phyloP scores from a whole-genome alignment of 2,329 filamentous ascomycete genomes.

The Pestalotiopsis sp. region DNA sequence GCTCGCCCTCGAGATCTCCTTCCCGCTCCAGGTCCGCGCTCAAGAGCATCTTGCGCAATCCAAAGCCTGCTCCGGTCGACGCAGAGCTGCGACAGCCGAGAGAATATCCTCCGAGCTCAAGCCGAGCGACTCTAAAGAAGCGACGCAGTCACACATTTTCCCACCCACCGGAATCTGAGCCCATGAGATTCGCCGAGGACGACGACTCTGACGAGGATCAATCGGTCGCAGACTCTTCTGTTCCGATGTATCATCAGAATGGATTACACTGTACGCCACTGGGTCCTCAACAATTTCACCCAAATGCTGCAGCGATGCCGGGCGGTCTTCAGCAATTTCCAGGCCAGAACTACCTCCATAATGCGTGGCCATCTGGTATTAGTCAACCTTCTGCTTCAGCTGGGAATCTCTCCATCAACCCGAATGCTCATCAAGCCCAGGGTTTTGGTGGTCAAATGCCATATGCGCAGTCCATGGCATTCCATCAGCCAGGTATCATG shows the following conservation, averaged over 20 bases:
- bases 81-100: not conserved
- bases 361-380: not conserved
- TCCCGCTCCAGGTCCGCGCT: not conserved
- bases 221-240: not conserved
- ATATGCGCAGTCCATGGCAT: not conserved
- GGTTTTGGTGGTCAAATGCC: not conserved
- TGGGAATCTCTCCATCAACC: not conserved
- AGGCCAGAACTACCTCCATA: not conserved
- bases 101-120: not conserved
- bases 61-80: not conserved
- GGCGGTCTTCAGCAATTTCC: not conserved
- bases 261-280: not conserved
- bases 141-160: not conserved
- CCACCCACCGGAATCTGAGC: not conserved
- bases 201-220: not conserved
- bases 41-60: not conserved
- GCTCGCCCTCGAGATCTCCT: not conserved
- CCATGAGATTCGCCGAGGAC: not conserved
- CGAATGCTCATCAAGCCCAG: not conserved
- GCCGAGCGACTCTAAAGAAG: not conserved
- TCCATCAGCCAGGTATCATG: not conserved
- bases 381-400: not conserved
- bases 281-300: not conserved
- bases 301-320: not conserved
- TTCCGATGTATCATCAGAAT: not conserved